Percentiles rank a stretch among this genome's conserved stretches.
Evolutionary conservation across 805 yeast genomes (phyloP).

Genomic region (Metschnikowia vanudenii): DNA sequence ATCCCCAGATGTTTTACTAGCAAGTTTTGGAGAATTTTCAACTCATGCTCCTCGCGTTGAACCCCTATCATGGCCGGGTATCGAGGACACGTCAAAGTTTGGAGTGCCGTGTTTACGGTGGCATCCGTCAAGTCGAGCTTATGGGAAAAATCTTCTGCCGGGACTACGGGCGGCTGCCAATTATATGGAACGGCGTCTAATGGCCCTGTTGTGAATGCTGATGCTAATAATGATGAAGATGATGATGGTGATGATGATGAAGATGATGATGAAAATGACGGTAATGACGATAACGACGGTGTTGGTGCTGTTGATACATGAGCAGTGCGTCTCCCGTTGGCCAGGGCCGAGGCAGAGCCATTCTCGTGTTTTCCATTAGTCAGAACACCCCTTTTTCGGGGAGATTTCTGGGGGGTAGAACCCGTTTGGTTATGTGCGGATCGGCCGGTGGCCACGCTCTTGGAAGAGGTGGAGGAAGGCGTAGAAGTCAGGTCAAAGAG

Average conservation of each 20-base stretch:
- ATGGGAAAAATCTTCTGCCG: constrained; percentile 42
- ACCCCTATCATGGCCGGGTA: constrained; percentile 18
- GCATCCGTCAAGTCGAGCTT: constrained; percentile 43
- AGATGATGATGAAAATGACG: no score
- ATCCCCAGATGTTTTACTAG: constrained; percentile 11
- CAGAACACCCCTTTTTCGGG: background rate
- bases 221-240: no score
- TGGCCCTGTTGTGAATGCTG: background rate
- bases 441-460: constrained; percentile 2
- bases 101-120: constrained; percentile 36
- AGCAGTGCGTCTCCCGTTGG: background rate
- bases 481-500: constrained; percentile 12
- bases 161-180: constrained; percentile 48
- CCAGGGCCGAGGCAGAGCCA: background rate
- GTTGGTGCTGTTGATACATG: no score
- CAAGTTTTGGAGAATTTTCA: constrained; percentile 11
- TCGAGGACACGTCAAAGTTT: constrained; percentile 39
- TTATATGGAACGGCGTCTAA: constrained; percentile 26
- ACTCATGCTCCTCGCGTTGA: constrained; percentile 10
- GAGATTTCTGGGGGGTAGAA: constrained; percentile 4
- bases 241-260: no score
- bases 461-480: constrained; percentile 1
- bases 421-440: background rate
- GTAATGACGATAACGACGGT: no score
- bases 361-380: background rate